phyloP scores from a whole-genome alignment of 169 alveolate genomes.

The Ichthyophthirius multifiliis region DNA sequence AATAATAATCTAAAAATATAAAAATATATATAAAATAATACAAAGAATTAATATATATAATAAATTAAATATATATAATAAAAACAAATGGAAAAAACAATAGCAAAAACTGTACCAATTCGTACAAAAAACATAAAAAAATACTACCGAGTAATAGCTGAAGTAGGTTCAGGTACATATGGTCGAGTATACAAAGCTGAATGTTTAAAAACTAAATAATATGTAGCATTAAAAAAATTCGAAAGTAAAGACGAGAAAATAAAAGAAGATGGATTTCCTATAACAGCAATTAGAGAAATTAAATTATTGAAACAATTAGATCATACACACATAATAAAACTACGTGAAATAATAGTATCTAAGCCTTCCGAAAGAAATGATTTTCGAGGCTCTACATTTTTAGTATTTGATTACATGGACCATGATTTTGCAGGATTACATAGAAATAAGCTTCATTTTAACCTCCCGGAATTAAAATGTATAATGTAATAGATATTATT shows the following conservation, averaged over 20 bases:
- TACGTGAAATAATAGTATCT: slow-evolving; percentile 79
- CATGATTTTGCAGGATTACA: slow-evolving; percentile 86
- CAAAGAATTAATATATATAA: too few species aligned
- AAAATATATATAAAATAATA: too few species aligned
- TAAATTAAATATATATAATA: too few species aligned
- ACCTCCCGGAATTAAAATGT: slow-evolving; percentile 62
- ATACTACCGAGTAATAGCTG: slow-evolving; percentile 39
- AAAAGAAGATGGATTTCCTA: slow-evolving; percentile 85
- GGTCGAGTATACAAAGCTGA: slow-evolving; percentile 73
- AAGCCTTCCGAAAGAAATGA: slow-evolving; percentile 60
- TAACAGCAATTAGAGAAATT: slow-evolving; percentile 87
- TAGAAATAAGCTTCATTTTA: slow-evolving; percentile 45
- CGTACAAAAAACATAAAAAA: slow-evolving; percentile 34
- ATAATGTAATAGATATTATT: slow-evolving; percentile 63
- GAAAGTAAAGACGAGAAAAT: slow-evolving; percentile 39
- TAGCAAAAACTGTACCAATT: slow-evolving; percentile 6
- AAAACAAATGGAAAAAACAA: background rate
- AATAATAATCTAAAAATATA: too few species aligned
- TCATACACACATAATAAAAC: slow-evolving; percentile 75
- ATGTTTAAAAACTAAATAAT: slow-evolving; percentile 27
- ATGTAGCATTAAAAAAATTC: slow-evolving; percentile 31
- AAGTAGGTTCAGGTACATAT: slow-evolving; percentile 45
- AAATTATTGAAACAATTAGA: slow-evolving; percentile 68
- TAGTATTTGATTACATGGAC: slow-evolving; percentile 84
- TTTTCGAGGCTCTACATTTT: slow-evolving; percentile 54